Conservation (phyloP, 805 yeast genomes). For the Sungouiella blattae region DNA sequence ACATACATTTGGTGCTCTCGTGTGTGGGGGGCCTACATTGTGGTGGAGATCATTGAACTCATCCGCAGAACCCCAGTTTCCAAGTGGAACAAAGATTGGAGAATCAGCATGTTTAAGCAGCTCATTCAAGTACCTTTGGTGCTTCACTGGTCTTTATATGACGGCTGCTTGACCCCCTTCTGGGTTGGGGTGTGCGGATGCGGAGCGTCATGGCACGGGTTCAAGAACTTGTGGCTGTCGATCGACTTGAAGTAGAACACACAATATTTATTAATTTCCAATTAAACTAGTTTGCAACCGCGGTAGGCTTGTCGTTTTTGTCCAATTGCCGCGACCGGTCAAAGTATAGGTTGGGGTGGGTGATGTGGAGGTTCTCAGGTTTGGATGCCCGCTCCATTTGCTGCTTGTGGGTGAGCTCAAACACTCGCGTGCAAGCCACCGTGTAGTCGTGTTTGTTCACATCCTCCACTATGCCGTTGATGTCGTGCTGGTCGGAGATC, state of each 20-base stretch:
- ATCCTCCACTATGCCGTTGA: conserved; percentile 62
- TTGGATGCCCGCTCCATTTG: conserved; percentile 37
- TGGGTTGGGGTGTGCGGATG: conserved; percentile 47
- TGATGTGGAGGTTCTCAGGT: conserved; percentile 58
- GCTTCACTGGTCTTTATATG: conserved; percentile 42
- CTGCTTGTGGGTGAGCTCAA: conserved; percentile 63
- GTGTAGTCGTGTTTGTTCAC: conserved; percentile 71
- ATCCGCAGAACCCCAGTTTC: conserved; percentile 37
- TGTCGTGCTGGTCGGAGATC: conserved; percentile 51
- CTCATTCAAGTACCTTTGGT: conserved; percentile 40
- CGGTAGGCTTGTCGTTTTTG: conserved; percentile 13
- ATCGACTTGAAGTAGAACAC: conserved; percentile 21
- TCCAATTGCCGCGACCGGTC: conserved; percentile 67
- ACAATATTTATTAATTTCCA: too few species aligned
- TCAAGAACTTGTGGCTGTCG: conserved; percentile 34
- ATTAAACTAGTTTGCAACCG: not conserved
- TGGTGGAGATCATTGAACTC: conserved; percentile 38
- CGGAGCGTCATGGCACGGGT: conserved; percentile 43
- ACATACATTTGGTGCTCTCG: conserved; percentile 44
- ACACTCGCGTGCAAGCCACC: conserved; percentile 84
- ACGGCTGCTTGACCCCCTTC: conserved; percentile 43
- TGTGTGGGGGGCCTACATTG: conserved; percentile 41
- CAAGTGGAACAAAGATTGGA: conserved; percentile 36
- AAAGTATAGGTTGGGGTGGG: conserved; percentile 86
- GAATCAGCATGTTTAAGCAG: conserved; percentile 33